Percentiles rank a stretch among this genome's conserved stretches.
Conservation (phyloP, 441 rosid species). For the Pelargonium fulgidum region DNA sequence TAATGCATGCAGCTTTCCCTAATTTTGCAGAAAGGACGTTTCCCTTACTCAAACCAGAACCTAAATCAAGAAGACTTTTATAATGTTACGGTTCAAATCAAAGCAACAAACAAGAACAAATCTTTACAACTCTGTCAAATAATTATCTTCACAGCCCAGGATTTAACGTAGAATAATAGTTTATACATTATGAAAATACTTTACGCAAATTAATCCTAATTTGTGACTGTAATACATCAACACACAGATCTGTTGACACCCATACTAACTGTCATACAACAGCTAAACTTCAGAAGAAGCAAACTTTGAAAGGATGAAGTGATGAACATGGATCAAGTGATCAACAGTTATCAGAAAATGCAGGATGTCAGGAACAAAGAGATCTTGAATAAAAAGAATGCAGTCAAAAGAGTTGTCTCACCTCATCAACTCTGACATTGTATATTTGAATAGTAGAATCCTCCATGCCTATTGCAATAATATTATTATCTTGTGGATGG, state of each 20-base stretch:
- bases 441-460: conserved; percentile 69
- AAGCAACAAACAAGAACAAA: neutral
- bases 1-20: neutral
- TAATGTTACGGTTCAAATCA: neutral
- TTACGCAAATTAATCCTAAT: neutral
- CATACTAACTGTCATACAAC: too few species aligned
- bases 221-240: neutral
- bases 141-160: neutral
- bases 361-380: neutral
- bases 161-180: neutral
- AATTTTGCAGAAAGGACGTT: neutral
- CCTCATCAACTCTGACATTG: conserved; percentile 72
- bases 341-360: neutral
- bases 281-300: too few species aligned
- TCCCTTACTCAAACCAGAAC: too few species aligned
- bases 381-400: conserved; percentile 1
- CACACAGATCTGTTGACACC: neutral
- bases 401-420: conserved; percentile 13
- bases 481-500: conserved; percentile 77
- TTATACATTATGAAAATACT: neutral
- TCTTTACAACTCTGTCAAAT: neutral
- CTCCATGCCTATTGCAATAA: conserved; percentile 83
- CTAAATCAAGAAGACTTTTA: neutral
- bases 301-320: neutral
- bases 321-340: neutral